Evolutionary conservation across 106 monocot species (phyloP), one percentile per base, ranked within the genome.

Genomic region (Dendrobium nobile): DNA sequence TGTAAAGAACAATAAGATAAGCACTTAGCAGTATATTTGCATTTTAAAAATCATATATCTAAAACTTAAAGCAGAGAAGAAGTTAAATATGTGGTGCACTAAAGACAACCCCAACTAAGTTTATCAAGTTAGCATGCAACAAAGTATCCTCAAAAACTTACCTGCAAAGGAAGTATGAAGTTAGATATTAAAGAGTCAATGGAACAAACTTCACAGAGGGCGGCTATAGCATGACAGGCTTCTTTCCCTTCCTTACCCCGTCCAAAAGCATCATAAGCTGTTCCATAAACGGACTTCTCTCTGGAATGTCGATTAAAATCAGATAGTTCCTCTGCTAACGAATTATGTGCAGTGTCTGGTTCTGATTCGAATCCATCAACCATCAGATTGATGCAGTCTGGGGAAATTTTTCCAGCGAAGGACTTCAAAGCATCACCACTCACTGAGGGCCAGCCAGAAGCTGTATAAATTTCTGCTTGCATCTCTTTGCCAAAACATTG

Each of bases 161-260:
- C 98, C 90, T 99, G 99, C 73, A 95, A 78, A 20, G 99, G 99
- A 81, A 93, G 85, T 86, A 99, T 91, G 81, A 99, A 99, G 65
- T 95, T 99, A 28, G 99, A 99, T 85, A 99, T 92, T 67, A 99
- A 82, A 10, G 99, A 95, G 80, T 99, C 93, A 79, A 95, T 95
- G 43, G 93, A 92, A 67, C 93, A 95, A 17, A 99, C 83, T 85
- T 95, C 99, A 91, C 95, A 95, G 27, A 99, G 90, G 55, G 95
- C 91, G 77, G 95, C 99, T 82, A 95, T 95, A 68, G 99, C 93
- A 86, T 82, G 88, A 42, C 99, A 95, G 64, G 99, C 99, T 28
- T 91, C 87, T 65, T 54, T 89, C 42, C 99, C 99, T 75, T 85
- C 59, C 51, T 81, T 85, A 48, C 90, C 93, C 47, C 73, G 81